Conservation (phyloP, 805 yeast species). For the Kazachstania kunashirensis region DNA sequence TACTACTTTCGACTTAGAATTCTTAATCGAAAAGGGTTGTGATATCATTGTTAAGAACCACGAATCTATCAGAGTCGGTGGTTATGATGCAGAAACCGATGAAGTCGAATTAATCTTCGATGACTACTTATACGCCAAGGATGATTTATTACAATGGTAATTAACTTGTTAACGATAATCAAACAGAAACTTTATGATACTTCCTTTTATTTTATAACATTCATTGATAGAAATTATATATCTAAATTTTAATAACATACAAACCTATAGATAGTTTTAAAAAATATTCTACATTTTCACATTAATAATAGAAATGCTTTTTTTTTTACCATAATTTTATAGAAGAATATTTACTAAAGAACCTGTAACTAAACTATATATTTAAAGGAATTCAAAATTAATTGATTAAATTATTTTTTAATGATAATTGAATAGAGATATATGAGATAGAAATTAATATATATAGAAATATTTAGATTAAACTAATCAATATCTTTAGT, state of each 20-base stretch:
- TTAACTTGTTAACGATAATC: background rate
- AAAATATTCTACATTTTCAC: background rate
- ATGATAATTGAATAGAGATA: background rate
- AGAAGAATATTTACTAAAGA: no score
- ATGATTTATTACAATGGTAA: constrained; percentile 30
- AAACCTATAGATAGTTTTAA: background rate
- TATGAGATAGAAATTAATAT: constrained; percentile 2
- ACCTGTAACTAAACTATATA: no score
- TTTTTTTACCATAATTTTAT: no score
- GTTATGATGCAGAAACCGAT: constrained; percentile 38
- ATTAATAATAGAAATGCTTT: background rate
- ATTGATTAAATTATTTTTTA: no score
- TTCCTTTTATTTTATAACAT: constrained; percentile 1
- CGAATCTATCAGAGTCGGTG: constrained; percentile 48
- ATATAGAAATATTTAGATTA: constrained; percentile 1
- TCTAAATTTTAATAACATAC: no score
- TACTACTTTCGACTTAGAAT: constrained; percentile 62
- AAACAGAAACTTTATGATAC: background rate
- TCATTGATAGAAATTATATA: constrained; percentile 3
- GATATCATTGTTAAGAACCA: constrained; percentile 72
- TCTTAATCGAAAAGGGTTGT: constrained; percentile 68
- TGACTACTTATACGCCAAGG: constrained; percentile 33
- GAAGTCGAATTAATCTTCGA: constrained; percentile 31
- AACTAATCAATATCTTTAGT: constrained; percentile 7
- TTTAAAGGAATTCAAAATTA: no score